phyloP scores from a whole-genome alignment of 441 rosid species.

The Pelargonium fulgidum region DNA sequence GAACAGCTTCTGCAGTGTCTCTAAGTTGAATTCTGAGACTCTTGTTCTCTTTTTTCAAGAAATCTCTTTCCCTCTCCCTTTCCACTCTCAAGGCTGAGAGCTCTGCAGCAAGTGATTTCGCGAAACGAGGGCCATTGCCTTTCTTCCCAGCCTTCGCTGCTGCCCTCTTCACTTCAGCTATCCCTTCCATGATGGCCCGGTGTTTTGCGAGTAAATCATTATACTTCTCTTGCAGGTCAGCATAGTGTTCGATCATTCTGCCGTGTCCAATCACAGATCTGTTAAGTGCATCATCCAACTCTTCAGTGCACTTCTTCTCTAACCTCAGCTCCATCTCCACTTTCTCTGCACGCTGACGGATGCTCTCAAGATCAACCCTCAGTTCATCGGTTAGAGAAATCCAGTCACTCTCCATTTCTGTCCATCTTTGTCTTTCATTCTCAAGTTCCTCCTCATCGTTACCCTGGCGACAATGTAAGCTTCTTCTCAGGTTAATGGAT shows the following conservation, averaged over 20 bases:
- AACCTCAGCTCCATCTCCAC: constrained; percentile 60
- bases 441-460: constrained; percentile 52
- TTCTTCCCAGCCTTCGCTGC: constrained; percentile 90
- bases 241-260: constrained; percentile 92
- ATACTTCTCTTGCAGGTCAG: constrained; percentile 90
- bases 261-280: constrained; percentile 90
- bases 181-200: constrained; percentile 80
- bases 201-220: constrained; percentile 82
- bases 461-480: constrained; percentile 18
- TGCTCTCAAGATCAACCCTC: constrained; percentile 66
- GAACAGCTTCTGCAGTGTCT: constrained; percentile 97
- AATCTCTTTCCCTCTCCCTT: constrained; percentile 73
- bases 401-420: constrained; percentile 90
- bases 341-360: constrained; percentile 42
- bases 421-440: constrained; percentile 58
- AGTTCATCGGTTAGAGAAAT: constrained; percentile 80
- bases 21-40: constrained; percentile 78
- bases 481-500: constrained; percentile 1
- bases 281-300: constrained; percentile 84
- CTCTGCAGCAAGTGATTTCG: constrained; percentile 86
- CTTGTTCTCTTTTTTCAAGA: constrained; percentile 75
- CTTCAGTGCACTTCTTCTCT: constrained; percentile 79
- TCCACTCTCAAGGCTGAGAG: constrained; percentile 78
- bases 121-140: constrained; percentile 83
- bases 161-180: constrained; percentile 83